phyloP scores from a whole-genome alignment of 352 stramenopile species.

The Phytopythium helicoides region DNA sequence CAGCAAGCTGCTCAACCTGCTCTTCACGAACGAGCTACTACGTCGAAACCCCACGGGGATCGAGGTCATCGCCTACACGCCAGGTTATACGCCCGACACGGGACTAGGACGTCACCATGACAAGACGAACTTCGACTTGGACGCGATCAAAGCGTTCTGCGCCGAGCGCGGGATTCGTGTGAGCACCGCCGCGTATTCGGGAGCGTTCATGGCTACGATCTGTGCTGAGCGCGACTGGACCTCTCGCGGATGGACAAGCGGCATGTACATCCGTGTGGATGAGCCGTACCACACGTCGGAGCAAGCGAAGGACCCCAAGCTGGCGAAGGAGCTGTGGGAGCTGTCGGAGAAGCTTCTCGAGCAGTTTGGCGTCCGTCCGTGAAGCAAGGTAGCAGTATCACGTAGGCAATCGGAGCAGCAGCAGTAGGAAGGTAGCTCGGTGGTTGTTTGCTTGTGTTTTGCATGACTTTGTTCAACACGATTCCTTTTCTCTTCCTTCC shows the following conservation, averaged over 20 bases:
- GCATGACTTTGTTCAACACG: too few relatives aligned
- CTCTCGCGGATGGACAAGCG: constrained; percentile 9
- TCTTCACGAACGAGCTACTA: constrained; percentile 47
- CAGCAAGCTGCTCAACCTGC: constrained; percentile 51
- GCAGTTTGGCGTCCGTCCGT: too few relatives aligned
- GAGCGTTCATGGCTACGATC: constrained; percentile 22
- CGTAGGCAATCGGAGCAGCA: too few relatives aligned
- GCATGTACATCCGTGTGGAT: constrained; percentile 25
- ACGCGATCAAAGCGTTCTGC: background rate
- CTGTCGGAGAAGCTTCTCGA: constrained; percentile 13
- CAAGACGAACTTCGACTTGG: background rate
- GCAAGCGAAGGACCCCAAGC: constrained; percentile 10
- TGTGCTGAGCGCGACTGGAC: constrained; percentile 4
- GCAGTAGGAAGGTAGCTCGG: too few relatives aligned
- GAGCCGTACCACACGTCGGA: constrained; percentile 14
- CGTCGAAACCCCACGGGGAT: constrained; percentile 12
- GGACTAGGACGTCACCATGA: constrained; percentile 12
- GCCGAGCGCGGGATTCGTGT: constrained; percentile 1
- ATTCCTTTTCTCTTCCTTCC: too few relatives aligned
- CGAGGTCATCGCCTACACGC: background rate
- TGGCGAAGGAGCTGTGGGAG: constrained; percentile 25
- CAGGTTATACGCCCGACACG: constrained; percentile 11
- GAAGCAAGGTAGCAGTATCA: too few relatives aligned
- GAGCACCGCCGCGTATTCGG: constrained; percentile 18
- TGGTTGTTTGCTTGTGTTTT: too few relatives aligned